phyloP scores from a whole-genome alignment of 148 eudicot species.

The Arctostaphylos glauca region DNA sequence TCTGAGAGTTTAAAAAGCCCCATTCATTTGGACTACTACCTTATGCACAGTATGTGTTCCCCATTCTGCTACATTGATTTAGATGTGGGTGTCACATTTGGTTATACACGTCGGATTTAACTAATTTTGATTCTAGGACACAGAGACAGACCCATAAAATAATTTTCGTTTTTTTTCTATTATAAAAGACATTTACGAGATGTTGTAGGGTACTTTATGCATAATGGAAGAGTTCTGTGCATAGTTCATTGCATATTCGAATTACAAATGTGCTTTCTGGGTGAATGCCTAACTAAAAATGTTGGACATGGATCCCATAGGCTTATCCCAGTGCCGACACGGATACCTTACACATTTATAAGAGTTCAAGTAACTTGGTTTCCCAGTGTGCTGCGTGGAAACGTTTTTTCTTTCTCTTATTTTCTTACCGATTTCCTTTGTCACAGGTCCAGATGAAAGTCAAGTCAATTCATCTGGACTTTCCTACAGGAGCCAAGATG shows the following conservation, averaged over 20 bases:
- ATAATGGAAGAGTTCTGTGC: not conserved
- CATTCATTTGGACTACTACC: not conserved
- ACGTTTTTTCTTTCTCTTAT: not conserved
- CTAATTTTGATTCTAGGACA: not conserved
- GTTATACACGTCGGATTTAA: not conserved
- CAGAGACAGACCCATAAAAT: not conserved
- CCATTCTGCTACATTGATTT: not conserved
- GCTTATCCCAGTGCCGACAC: not conserved
- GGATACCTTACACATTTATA: not conserved
- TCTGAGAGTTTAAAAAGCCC: not conserved
- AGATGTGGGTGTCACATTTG: not conserved
- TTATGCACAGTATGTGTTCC: not conserved
- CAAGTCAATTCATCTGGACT: not conserved
- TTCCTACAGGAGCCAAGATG: conserved; percentile 17
- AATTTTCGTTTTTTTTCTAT: not conserved
- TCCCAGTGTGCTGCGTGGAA: not conserved
- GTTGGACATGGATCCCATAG: not conserved
- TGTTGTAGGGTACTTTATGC: not conserved
- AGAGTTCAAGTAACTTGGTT: not conserved
- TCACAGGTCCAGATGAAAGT: conserved; percentile 13
- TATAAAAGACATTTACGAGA: not conserved
- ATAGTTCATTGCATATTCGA: not conserved
- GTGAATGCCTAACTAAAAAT: not conserved
- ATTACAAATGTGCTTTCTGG: not conserved
- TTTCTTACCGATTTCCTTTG: conserved; percentile 6